A percentile compares a stretch with the other conserved stretches of the same genome.
Conservation (phyloP, 306 rosid species). For the Gillenia trifoliata region DNA sequence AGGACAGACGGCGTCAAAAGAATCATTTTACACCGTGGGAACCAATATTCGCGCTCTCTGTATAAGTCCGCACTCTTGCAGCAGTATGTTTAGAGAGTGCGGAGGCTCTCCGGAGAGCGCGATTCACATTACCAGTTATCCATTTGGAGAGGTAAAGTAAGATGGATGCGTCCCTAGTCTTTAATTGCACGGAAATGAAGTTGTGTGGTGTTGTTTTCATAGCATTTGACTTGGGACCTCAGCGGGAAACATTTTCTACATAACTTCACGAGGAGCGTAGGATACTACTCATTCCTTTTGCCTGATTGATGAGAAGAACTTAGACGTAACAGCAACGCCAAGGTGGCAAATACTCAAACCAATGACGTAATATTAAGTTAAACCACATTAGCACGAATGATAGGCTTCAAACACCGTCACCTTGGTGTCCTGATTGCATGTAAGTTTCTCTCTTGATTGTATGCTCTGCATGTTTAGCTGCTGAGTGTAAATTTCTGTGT, state of each 20-base stretch:
- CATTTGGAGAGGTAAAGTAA: background rate
- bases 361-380: no score
- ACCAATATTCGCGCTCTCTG: background rate
- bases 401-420: no score
- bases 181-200: background rate
- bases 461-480: background rate
- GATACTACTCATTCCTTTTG: background rate
- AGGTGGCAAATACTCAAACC: no score
- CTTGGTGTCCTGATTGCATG: no score
- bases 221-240: background rate
- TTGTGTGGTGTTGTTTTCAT: background rate
- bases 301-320: background rate
- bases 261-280: background rate
- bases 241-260: background rate
- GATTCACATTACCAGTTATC: background rate
- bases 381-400: no score
- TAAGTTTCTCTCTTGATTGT: no score
- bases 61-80: background rate
- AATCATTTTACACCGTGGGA: background rate
- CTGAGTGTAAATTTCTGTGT: background rate
- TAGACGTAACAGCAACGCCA: no score
- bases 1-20: no score
- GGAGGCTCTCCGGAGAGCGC: background rate
- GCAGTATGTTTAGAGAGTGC: background rate
- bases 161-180: background rate